Evolutionary conservation across 2,329 filamentous ascomycete species (phyloP).

Genomic region (Cadophora malorum): DNA sequence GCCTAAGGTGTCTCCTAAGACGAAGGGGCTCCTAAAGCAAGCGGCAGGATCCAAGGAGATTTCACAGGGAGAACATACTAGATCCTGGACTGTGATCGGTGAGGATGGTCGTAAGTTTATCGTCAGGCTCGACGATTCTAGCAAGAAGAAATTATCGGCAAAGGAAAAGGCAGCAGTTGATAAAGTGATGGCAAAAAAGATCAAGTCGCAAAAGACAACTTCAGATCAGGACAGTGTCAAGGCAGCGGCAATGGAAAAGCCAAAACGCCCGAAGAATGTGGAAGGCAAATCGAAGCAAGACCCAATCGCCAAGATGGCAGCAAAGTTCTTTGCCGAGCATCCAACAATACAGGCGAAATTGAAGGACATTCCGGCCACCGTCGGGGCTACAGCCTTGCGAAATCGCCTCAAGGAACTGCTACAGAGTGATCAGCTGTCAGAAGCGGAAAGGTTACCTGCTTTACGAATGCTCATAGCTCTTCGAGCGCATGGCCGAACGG

Average conservation of each 20-base stretch:
- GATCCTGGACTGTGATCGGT: not conserved
- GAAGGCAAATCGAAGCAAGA: not conserved
- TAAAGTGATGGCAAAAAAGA: not conserved
- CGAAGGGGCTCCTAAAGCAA: not conserved
- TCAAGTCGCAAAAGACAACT: not conserved
- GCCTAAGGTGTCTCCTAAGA: not conserved
- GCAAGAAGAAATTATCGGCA: not conserved
- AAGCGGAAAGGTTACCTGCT: not conserved
- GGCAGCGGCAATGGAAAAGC: not conserved
- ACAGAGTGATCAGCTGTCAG: not conserved
- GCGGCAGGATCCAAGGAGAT: not conserved
- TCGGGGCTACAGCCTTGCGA: not conserved
- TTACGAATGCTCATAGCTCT: not conserved
- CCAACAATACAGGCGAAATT: constrained; percentile 7
- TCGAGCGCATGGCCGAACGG: not conserved
- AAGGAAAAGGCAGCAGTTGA: not conserved
- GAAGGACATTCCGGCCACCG: not conserved
- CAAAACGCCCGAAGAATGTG: not conserved
- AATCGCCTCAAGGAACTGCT: not conserved
- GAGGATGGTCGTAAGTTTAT: constrained; percentile 8
- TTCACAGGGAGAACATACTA: not conserved
- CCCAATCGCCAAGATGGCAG: not conserved
- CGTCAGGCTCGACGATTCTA: not conserved
- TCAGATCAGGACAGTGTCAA: not conserved
- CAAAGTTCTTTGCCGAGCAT: constrained; percentile 4